Evolutionary conservation across 352 stramenopile species (phyloP), one percentile per base, ranked within the genome.

Genomic region (Thalassiosira mediterranea): DNA sequence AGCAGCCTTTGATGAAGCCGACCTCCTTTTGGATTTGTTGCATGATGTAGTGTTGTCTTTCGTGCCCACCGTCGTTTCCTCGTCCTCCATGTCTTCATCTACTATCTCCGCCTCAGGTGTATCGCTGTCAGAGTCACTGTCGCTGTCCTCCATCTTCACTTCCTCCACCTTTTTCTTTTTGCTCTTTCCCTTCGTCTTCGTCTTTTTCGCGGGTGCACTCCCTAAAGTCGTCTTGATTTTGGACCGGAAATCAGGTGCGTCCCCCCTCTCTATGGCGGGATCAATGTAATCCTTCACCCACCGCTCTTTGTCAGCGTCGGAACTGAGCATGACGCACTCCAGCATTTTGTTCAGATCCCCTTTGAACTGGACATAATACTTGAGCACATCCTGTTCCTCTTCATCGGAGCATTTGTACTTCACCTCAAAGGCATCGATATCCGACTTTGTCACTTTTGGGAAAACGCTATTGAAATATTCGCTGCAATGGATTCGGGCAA

Each of bases 331-430:
- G 46, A 93, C 85, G 82, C 81, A 88, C 53, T 90, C 79, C 4
- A 93, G 31, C 72, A 90, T 89, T 76, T 90, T 89, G 11, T 71
- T 76, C 38, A 92, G 71, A 76, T 91, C 76, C 0, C 88, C 88
- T 69, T 84, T 68, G 34, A 87, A 89, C 26, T 84, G 70, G 7
- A 57, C 40, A 60, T 91, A 93, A 65, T 89, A 85, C 59, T 87
- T 77, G 4, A 93, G 37, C n/a, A 93, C 85, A 83, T 93, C 88
- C 19, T 62, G 44, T 47, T 86, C 70, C 66, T 93, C 87, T 66
- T 93, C 87, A 48, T 90, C 76, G 15, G 74, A 87, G 56, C 87
- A 88, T 61, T 93, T 93, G 72, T 93, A 93, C 44, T 89, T 89
- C 3, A 70, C 28, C 19, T 79, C 72, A 76, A 93, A 93, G 11